A percentile compares a stretch with the other conserved stretches of the same genome.
Conservation (phyloP, 306 rosid species). For the Mimosa bimucronata region DNA sequence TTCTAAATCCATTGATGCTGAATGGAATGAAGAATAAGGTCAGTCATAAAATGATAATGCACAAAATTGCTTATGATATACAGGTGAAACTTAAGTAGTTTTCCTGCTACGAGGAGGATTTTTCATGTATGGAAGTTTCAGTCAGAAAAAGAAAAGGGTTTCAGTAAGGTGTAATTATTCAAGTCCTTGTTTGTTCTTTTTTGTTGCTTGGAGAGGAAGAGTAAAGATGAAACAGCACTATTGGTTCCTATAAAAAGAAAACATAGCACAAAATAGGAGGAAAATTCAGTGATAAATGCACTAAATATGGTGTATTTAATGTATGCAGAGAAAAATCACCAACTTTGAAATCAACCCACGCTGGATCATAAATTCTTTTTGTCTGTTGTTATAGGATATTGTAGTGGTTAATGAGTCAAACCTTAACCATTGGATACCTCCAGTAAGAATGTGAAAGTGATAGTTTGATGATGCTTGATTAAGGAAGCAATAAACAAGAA, state of each 20-base stretch:
- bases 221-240: neutral
- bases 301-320: neutral
- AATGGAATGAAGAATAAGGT: conserved; percentile 1
- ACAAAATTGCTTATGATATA: neutral
- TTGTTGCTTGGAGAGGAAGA: neutral
- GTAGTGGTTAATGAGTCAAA: neutral
- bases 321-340: neutral
- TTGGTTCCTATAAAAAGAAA: neutral
- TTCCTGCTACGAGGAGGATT: neutral
- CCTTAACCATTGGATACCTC: neutral
- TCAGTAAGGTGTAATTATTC: neutral
- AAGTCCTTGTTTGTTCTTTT: neutral
- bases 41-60: neutral
- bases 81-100: neutral
- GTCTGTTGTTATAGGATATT: neutral
- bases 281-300: too few species aligned
- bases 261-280: too few species aligned
- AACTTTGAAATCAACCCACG: neutral
- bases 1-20: neutral
- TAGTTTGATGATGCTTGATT: neutral
- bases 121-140: neutral
- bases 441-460: neutral
- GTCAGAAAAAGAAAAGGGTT: neutral
- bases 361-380: neutral
- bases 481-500: neutral